Conservation (phyloP, 345 rosid genomes). For the Psidium friedrichsthalianum region DNA sequence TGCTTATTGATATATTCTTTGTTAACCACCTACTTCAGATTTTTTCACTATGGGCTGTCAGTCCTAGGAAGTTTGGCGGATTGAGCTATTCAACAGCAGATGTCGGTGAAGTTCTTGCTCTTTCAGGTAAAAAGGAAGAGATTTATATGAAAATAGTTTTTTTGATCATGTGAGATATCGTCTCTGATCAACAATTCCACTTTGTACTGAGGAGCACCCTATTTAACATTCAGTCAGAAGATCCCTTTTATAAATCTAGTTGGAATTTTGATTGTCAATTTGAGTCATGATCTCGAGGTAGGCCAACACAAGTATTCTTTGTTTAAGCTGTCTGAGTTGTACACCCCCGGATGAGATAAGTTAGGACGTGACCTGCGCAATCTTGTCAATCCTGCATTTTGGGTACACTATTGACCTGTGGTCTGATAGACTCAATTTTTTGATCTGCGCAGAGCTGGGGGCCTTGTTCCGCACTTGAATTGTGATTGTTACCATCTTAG, state of each 20-base stretch:
- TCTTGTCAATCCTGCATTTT: neutral
- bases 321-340: neutral
- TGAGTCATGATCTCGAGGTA: neutral
- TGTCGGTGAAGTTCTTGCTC: constrained; percentile 46
- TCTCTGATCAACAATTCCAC: neutral
- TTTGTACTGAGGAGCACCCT: neutral
- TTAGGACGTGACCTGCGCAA: neutral
- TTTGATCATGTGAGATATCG: neutral
- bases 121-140: constrained; percentile 24
- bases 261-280: neutral
- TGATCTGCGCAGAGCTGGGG: neutral
- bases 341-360: neutral
- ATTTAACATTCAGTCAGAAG: neutral
- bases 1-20: neutral
- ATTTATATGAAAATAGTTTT: neutral
- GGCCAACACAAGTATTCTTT: neutral
- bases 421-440: neutral
- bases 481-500: too few species aligned
- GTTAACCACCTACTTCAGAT: constrained; percentile 13
- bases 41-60: constrained; percentile 47
- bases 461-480: neutral
- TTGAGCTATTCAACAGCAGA: constrained; percentile 29
- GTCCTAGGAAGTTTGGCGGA: constrained; percentile 35
- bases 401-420: neutral
- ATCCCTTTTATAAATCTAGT: neutral